A percentile compares a stretch with the other conserved stretches of the same genome.
phyloP scores from a whole-genome alignment of 441 rosid species.

The Biscutella laevigata region DNA sequence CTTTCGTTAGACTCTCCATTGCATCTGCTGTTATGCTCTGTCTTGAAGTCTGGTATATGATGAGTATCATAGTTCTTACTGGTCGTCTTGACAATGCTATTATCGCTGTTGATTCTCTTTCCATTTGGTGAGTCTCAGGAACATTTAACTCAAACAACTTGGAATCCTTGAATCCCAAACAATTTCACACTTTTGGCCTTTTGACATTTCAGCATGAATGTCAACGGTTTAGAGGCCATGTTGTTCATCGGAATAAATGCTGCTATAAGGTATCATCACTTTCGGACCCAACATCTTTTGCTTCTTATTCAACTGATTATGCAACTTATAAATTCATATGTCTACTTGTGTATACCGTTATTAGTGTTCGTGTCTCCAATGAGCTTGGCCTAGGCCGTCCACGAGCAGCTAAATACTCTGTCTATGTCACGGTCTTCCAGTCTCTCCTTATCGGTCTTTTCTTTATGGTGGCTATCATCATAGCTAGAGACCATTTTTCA shows the following conservation, averaged over 20 bases:
- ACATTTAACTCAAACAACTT: neutral
- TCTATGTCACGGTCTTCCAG: slow-evolving; percentile 43
- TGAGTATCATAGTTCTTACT: slow-evolving; percentile 56
- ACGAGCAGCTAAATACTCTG: slow-evolving; percentile 65
- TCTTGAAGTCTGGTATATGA: slow-evolving; percentile 76
- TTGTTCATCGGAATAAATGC: slow-evolving; percentile 66
- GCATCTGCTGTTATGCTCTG: slow-evolving; percentile 93
- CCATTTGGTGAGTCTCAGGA: slow-evolving; percentile 51
- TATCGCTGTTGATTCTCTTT: slow-evolving; percentile 60
- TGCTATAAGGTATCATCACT: slow-evolving; percentile 48
- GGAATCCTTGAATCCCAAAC: neutral
- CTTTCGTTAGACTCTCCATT: slow-evolving; percentile 61
- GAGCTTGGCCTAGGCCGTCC: slow-evolving; percentile 67
- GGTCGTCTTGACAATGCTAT: slow-evolving; percentile 65
- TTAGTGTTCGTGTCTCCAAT: slow-evolving; percentile 70
- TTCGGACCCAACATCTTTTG: neutral
- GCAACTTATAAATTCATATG: neutral
- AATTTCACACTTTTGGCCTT: neutral
- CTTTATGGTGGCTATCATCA: slow-evolving; percentile 46
- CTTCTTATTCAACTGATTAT: neutral
- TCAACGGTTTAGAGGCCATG: slow-evolving; percentile 66
- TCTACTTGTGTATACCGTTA: slow-evolving; percentile 2
- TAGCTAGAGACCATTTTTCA: slow-evolving; percentile 49
- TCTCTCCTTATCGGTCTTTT: slow-evolving; percentile 55
- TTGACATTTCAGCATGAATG: slow-evolving; percentile 46